Percentiles rank a stretch among this genome's conserved stretches.
These are phyloP conservation scores for Claviceps maximensis DNA, from an alignment of 2,329 filamentous ascomycete genomes.

Conservation along the genomic window DNA sequence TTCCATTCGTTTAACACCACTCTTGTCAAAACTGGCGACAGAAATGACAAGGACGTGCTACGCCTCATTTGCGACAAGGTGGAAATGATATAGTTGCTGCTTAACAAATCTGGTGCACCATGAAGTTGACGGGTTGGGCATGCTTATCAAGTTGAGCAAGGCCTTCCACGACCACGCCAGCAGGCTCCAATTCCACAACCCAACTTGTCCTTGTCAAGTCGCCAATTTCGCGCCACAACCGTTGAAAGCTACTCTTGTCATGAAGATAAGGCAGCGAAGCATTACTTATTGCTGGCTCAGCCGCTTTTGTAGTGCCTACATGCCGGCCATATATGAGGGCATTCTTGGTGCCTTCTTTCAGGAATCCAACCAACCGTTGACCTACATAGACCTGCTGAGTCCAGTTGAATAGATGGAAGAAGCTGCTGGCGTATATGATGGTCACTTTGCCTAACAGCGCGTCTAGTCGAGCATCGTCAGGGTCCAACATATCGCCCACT, in stretches of 20 bases:
- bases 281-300: constrained; percentile 10
- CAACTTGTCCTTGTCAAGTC: constrained; percentile 33
- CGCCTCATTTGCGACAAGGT: background rate
- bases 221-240: constrained; percentile 41
- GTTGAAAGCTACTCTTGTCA: constrained; percentile 34
- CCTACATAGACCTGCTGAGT: constrained; percentile 31
- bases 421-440: constrained; percentile 35
- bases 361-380: constrained; percentile 29
- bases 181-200: constrained; percentile 29
- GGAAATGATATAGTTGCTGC: background rate
- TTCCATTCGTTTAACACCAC: too few species aligned
- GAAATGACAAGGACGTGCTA: background rate
- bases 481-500: constrained; percentile 34
- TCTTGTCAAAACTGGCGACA: background rate
- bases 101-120: constrained; percentile 19
- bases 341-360: constrained; percentile 29
- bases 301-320: constrained; percentile 24
- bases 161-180: constrained; percentile 12
- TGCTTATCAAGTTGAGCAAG: constrained; percentile 15
- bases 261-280: constrained; percentile 29
- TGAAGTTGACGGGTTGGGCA: constrained; percentile 20
- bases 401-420: constrained; percentile 38
- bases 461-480: constrained; percentile 22
- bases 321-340: constrained; percentile 39
- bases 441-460: constrained; percentile 27